Evolutionary conservation across 805 yeast genomes (phyloP).

Genomic region (Saturnispora halmiae): DNA sequence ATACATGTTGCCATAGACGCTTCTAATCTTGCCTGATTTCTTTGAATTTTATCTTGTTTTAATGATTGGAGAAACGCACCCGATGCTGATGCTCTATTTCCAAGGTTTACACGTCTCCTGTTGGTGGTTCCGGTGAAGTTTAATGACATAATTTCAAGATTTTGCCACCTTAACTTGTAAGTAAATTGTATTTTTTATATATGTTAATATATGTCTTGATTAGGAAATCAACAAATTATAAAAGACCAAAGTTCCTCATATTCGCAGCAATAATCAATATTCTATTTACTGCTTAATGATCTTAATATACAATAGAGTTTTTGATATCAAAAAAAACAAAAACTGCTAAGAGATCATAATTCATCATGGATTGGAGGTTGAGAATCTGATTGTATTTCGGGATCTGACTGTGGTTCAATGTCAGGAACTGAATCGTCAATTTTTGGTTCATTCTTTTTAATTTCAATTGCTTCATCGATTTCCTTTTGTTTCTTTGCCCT

Average conservation of each 20-base stretch:
- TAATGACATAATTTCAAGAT: background rate
- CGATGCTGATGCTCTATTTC: background rate
- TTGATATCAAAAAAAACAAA: too few relatives aligned
- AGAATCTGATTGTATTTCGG: background rate
- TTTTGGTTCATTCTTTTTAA: background rate
- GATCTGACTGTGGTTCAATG: background rate
- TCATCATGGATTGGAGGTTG: conserved; percentile 3
- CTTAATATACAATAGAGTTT: too few relatives aligned
- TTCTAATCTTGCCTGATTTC: background rate
- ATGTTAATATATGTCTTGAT: too few relatives aligned
- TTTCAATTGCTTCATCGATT: conserved; percentile 1
- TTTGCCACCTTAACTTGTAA: background rate
- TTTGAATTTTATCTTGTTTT: background rate
- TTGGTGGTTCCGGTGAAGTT: background rate
- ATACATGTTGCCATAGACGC: background rate
- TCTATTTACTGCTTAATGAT: too few relatives aligned
- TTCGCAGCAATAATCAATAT: too few relatives aligned
- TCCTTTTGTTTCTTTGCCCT: conserved; percentile 5
- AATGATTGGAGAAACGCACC: background rate
- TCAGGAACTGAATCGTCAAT: too few relatives aligned
- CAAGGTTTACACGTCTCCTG: background rate
- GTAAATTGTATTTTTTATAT: too few relatives aligned
- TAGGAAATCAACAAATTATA: too few relatives aligned
- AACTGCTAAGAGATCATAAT: background rate
- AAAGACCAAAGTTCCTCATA: too few relatives aligned